Evolutionary conservation across 805 yeast species (phyloP).

Genomic region (Yarrowia hollandica): DNA sequence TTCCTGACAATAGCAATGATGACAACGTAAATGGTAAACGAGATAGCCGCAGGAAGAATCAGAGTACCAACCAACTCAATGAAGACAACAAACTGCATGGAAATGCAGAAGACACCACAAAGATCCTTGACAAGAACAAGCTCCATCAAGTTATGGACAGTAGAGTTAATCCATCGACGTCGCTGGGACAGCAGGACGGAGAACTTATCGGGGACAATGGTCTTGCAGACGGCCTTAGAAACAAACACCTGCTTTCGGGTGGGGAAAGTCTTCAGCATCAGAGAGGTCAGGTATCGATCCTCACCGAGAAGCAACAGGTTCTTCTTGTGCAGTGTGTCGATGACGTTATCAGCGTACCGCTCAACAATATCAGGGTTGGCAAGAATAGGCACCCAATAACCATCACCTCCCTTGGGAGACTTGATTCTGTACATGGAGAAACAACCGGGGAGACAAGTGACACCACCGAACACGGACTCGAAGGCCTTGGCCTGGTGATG

Average conservation of each 20-base stretch:
- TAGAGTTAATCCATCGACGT: slow-evolving; percentile 96
- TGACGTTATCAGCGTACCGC: slow-evolving; percentile 81
- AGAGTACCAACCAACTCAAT: slow-evolving; percentile 86
- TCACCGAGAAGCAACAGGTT: slow-evolving; percentile 85
- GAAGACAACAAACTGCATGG: slow-evolving; percentile 88
- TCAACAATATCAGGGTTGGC: slow-evolving; percentile 94
- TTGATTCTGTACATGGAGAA: slow-evolving; percentile 91
- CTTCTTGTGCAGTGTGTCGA: slow-evolving; percentile 82
- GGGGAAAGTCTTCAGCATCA: slow-evolving; percentile 88
- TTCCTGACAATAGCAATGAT: slow-evolving; percentile 65
- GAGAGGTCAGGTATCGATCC: slow-evolving; percentile 80
- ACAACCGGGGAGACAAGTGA: slow-evolving; percentile 95
- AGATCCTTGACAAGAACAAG: slow-evolving; percentile 79
- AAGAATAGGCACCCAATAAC: slow-evolving; percentile 89
- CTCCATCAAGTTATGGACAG: slow-evolving; percentile 91
- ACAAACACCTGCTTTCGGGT: slow-evolving; percentile 84
- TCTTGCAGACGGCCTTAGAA: slow-evolving; percentile 89
- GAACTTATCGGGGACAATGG: slow-evolving; percentile 80
- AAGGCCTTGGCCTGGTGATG: slow-evolving; percentile 94
- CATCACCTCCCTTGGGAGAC: slow-evolving; percentile 75
- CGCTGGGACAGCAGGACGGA: slow-evolving; percentile 83
- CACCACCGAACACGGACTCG: slow-evolving; percentile 91
- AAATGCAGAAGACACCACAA: slow-evolving; percentile 93
- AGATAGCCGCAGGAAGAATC: slow-evolving; percentile 84
- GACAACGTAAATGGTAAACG: slow-evolving; percentile 78